These are phyloP conservation scores for Trametes sanguinea DNA, from an alignment of 768 basidiomycete species.

Conservation along the genomic window DNA sequence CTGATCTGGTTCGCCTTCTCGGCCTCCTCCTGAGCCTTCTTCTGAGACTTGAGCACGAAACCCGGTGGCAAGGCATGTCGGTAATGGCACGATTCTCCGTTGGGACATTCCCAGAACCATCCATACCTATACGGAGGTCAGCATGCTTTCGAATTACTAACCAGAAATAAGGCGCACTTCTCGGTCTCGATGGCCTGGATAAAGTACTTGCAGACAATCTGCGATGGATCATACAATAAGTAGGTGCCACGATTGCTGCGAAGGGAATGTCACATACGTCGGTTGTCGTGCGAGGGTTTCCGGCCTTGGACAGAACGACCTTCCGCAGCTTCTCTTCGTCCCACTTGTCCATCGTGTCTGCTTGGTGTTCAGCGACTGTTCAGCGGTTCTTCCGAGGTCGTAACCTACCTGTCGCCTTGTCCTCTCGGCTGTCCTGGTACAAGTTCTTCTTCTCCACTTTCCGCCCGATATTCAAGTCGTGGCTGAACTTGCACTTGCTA, in stretches of 20 bases:
- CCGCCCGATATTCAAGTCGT: slow-evolving; percentile 83
- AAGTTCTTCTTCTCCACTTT: slow-evolving; percentile 96
- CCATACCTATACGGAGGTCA: slow-evolving; percentile 55
- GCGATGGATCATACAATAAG: not conserved
- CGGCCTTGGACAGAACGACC: slow-evolving; percentile 87
- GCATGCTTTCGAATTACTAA: not conserved
- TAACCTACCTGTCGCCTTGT: slow-evolving; percentile 68
- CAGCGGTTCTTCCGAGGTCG: not conserved
- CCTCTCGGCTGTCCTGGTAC: slow-evolving; percentile 86
- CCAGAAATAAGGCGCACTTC: slow-evolving; percentile 50
- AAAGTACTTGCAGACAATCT: slow-evolving; percentile 99
- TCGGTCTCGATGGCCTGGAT: slow-evolving; percentile 93
- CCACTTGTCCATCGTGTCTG: slow-evolving; percentile 98
- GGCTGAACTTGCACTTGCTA: slow-evolving; percentile 95
- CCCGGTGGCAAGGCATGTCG: slow-evolving; percentile 95
- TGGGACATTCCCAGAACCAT: slow-evolving; percentile 97
- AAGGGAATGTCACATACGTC: slow-evolving; percentile 55
- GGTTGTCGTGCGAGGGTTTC: slow-evolving; percentile 89
- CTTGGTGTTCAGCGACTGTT: not conserved
- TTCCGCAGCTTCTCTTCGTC: slow-evolving; percentile 89
- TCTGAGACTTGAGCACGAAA: slow-evolving; percentile 92
- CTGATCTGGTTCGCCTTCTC: slow-evolving; percentile 89
- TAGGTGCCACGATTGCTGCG: not conserved
- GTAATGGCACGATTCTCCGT: slow-evolving; percentile 88
- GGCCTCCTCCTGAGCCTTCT: slow-evolving; percentile 87